These are phyloP conservation scores for Acanthamoeba royreba DNA, from an alignment of 208 protist species.

Conservation along the genomic window DNA sequence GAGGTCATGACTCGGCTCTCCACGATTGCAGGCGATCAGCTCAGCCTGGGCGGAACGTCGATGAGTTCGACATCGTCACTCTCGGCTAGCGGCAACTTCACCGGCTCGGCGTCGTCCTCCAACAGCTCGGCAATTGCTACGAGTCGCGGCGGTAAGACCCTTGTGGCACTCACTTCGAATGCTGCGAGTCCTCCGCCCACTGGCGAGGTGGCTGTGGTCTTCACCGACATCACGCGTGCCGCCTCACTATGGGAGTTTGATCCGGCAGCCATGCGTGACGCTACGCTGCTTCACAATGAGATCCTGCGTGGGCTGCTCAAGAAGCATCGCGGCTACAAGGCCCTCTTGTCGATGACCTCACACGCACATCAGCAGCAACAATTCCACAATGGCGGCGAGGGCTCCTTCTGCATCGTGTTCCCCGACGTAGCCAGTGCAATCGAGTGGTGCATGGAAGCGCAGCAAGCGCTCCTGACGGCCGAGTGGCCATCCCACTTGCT, in stretches of 20 bases:
- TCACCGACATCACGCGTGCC: slow-evolving; percentile 34
- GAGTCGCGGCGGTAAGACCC: too few species aligned
- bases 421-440: not conserved
- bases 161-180: too few species aligned
- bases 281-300: slow-evolving; percentile 25
- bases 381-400: not conserved
- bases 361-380: too few species aligned
- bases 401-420: not conserved
- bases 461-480: not conserved
- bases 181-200: too few species aligned
- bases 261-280: not conserved
- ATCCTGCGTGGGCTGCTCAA: not conserved
- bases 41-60: too few species aligned
- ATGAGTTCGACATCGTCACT: too few species aligned
- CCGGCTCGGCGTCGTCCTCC: too few species aligned
- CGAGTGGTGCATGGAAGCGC: not conserved
- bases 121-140: too few species aligned
- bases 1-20: too few species aligned
- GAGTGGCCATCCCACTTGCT: not conserved
- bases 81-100: too few species aligned
- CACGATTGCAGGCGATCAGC: too few species aligned
- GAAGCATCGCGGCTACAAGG: slow-evolving; percentile 35
- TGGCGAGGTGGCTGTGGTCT: slow-evolving; percentile 3
- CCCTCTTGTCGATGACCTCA: not conserved
- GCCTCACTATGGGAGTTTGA: slow-evolving; percentile 36